Evolutionary conservation across 805 yeast genomes (phyloP).

Genomic region (Torulaspora maleeae): DNA sequence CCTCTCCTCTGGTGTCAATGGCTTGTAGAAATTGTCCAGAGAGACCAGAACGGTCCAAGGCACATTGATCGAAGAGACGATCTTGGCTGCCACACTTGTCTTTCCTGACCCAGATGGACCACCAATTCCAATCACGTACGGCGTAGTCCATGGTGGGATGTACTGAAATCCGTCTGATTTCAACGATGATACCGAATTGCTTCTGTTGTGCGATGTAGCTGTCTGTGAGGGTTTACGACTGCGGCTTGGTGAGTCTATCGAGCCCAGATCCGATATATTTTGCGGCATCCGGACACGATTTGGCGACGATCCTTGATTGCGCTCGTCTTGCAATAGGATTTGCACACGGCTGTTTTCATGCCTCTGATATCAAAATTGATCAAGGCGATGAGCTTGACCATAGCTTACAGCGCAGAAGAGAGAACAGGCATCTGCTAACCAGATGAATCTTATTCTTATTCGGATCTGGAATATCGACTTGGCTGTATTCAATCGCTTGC

Average conservation of each 20-base stretch:
- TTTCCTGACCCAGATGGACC: constrained; percentile 90
- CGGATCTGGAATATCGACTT: too few species aligned
- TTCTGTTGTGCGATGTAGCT: constrained; percentile 7
- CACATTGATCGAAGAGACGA: constrained; percentile 70
- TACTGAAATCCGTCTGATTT: constrained; percentile 35
- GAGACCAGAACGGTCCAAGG: constrained; percentile 94
- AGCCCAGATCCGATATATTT: background rate
- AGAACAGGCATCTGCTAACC: too few species aligned
- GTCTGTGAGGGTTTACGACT: constrained; percentile 2
- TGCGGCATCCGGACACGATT: background rate
- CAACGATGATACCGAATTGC: constrained; percentile 14
- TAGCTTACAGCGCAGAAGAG: too few species aligned
- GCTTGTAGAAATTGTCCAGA: constrained; percentile 85
- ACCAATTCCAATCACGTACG: constrained; percentile 82
- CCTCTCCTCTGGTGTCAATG: constrained; percentile 59
- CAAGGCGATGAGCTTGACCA: too few species aligned
- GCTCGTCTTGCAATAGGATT: too few species aligned
- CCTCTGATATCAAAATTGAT: too few species aligned
- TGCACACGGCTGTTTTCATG: too few species aligned
- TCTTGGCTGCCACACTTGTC: constrained; percentile 81
- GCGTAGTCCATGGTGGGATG: constrained; percentile 84
- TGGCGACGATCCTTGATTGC: too few species aligned
- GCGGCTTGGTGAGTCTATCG: background rate
- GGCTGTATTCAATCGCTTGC: too few species aligned
- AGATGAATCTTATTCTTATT: too few species aligned